A percentile compares a stretch with the other conserved stretches of the same genome.
These are phyloP conservation scores for Elymus sibiricus DNA, from an alignment of 176 grass and related monocot genomes.

Conservation along the genomic window DNA sequence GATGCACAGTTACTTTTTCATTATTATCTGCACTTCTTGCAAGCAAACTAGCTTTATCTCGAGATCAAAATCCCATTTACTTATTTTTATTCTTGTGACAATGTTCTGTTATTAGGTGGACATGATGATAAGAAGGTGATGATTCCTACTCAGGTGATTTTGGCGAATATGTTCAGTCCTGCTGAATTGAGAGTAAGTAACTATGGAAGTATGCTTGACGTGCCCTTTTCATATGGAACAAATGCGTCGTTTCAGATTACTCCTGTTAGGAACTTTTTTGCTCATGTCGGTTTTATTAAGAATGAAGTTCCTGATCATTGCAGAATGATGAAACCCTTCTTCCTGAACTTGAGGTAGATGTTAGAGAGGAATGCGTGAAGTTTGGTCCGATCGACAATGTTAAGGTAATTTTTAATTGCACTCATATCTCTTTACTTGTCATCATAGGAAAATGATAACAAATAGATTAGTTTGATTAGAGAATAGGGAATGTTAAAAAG, in stretches of 20 bases:
- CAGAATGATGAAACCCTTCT: slow-evolving; percentile 87
- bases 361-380: slow-evolving; percentile 84
- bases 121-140: slow-evolving; percentile 87
- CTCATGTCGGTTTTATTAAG: slow-evolving; percentile 6
- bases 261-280: slow-evolving; percentile 5
- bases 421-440: background rate
- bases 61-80: background rate
- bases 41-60: background rate
- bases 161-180: slow-evolving; percentile 81
- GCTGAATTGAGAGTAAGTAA: slow-evolving; percentile 82
- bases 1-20: background rate
- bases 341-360: slow-evolving; percentile 76
- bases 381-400: slow-evolving; percentile 82
- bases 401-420: slow-evolving; percentile 53
- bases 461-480: background rate
- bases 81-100: slow-evolving; percentile 2
- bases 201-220: slow-evolving; percentile 19
- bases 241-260: background rate
- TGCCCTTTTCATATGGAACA: background rate
- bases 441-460: background rate
- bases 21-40: background rate
- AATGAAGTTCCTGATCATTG: slow-evolving; percentile 30
- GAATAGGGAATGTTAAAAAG: background rate
- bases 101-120: slow-evolving; percentile 63
- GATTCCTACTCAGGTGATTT: slow-evolving; percentile 72